A percentile compares a stretch with the other conserved stretches of the same genome.
These are phyloP conservation scores for Vigna trinervia DNA, from an alignment of 306 rosid species.

Conservation along the genomic window DNA sequence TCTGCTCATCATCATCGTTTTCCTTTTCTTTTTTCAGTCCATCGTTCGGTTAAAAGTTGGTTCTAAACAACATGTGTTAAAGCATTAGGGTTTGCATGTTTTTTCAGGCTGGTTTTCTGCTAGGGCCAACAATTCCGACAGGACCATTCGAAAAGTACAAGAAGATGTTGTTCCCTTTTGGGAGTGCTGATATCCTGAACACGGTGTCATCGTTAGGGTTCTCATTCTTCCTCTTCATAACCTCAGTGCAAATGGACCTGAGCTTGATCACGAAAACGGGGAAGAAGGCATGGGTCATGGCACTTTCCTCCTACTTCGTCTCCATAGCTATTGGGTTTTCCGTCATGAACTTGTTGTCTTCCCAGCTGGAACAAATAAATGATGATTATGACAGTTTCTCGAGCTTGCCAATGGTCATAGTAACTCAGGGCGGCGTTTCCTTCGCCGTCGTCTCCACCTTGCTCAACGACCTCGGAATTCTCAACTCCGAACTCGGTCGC, in stretches of 20 bases:
- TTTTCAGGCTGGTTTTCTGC: slow-evolving; percentile 51
- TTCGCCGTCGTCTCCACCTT: slow-evolving; percentile 44
- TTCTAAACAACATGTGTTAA: too few species aligned
- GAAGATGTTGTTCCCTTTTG: slow-evolving; percentile 37
- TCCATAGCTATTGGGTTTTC: background rate
- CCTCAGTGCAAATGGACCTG: slow-evolving; percentile 57
- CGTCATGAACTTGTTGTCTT: fast-evolving
- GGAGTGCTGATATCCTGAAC: slow-evolving; percentile 45
- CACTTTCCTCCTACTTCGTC: background rate
- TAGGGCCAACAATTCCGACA: slow-evolving; percentile 47
- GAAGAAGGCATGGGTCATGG: slow-evolving; percentile 48
- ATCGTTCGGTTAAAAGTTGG: too few species aligned
- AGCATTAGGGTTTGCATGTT: too few species aligned
- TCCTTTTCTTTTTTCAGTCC: background rate
- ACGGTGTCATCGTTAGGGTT: slow-evolving; percentile 45
- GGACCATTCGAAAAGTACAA: slow-evolving; percentile 3
- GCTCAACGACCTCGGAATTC: slow-evolving; percentile 44
- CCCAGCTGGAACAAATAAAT: fast-evolving
- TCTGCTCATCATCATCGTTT: background rate
- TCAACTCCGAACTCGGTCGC: slow-evolving; percentile 51
- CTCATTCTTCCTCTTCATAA: slow-evolving; percentile 43
- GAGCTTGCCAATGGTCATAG: background rate
- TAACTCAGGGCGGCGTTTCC: slow-evolving; percentile 43
- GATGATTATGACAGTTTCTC: fast-evolving
- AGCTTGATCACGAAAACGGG: slow-evolving; percentile 50